Evolutionary conservation across 2,329 filamentous ascomycete genomes (phyloP).

Genomic region (Colletotrichum sp.): DNA sequence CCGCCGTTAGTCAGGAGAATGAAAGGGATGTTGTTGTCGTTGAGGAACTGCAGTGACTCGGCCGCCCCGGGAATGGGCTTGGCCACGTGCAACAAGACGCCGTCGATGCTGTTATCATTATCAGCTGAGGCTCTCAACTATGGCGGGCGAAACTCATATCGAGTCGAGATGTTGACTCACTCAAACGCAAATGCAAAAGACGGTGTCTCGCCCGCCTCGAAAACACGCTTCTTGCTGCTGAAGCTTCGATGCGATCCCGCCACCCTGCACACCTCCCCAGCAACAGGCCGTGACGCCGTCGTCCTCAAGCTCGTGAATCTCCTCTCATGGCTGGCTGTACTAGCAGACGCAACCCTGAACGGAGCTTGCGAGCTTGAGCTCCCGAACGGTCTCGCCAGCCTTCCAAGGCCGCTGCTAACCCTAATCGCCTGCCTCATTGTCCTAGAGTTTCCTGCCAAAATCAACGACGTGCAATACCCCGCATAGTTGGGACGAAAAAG

Average conservation of each 20-base stretch:
- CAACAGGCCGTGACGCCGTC: background rate
- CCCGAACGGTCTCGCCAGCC: slow-evolving; percentile 3
- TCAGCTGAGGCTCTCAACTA: background rate
- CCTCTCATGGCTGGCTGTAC: background rate
- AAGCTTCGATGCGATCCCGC: background rate
- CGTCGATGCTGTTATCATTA: slow-evolving; percentile 70
- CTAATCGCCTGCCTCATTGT: slow-evolving; percentile 4
- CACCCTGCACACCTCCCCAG: background rate
- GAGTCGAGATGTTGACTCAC: slow-evolving; percentile 25
- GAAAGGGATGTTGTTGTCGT: slow-evolving; percentile 81
- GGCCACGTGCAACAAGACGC: slow-evolving; percentile 87
- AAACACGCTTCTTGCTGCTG: slow-evolving; percentile 19
- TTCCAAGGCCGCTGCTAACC: background rate
- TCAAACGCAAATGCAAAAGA: slow-evolving; percentile 45
- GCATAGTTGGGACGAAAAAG: background rate
- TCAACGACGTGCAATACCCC: background rate
- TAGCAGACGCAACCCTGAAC: background rate
- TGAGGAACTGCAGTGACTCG: slow-evolving; percentile 75
- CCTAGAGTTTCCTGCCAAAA: background rate
- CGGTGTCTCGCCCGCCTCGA: slow-evolving; percentile 26
- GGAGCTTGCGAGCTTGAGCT: background rate
- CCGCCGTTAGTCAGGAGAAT: slow-evolving; percentile 97
- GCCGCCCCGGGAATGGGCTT: slow-evolving; percentile 80
- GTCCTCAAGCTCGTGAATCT: background rate
- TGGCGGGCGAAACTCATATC: background rate